These are phyloP conservation scores for Limtongozyma cylindracea DNA, from an alignment of 805 yeast genomes.

Conservation along the genomic window DNA sequence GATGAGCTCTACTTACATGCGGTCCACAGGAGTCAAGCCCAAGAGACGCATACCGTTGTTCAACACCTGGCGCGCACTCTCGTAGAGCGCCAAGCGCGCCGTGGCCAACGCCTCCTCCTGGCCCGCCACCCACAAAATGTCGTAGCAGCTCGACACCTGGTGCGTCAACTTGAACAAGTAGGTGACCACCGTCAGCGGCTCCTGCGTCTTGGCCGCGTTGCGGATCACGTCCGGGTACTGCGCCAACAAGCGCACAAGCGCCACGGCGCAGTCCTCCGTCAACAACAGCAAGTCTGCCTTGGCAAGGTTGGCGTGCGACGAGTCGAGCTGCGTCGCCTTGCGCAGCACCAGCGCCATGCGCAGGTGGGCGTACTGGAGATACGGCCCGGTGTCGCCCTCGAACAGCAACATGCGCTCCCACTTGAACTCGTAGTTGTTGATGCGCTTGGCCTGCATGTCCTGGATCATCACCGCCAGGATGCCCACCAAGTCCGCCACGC, in stretches of 20 bases:
- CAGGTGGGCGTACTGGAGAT: constrained; percentile 94
- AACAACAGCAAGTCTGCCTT: constrained; percentile 34
- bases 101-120: constrained; percentile 67
- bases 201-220: constrained; percentile 62
- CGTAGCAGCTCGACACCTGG: constrained; percentile 89
- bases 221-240: constrained; percentile 82
- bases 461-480: constrained; percentile 96
- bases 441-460: constrained; percentile 94
- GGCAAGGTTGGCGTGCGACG: constrained; percentile 12
- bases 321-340: constrained; percentile 41
- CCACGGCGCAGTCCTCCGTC: constrained; percentile 44
- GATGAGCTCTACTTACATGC: no score
- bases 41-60: constrained; percentile 72
- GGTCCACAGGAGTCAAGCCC: constrained; percentile 94
- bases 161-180: constrained; percentile 83
- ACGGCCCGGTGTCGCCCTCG: constrained; percentile 99
- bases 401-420: constrained; percentile 97
- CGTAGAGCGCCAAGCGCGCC: constrained; percentile 81
- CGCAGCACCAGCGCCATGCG: constrained; percentile 88
- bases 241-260: constrained; percentile 52
- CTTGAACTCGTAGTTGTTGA: constrained; percentile 86
- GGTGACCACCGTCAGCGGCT: constrained; percentile 87
- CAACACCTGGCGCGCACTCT: constrained; percentile 73
- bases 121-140: constrained; percentile 90
- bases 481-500: constrained; percentile 87